Conservation (phyloP, 331 rosid genomes). For the Pyracantha coccinea region DNA sequence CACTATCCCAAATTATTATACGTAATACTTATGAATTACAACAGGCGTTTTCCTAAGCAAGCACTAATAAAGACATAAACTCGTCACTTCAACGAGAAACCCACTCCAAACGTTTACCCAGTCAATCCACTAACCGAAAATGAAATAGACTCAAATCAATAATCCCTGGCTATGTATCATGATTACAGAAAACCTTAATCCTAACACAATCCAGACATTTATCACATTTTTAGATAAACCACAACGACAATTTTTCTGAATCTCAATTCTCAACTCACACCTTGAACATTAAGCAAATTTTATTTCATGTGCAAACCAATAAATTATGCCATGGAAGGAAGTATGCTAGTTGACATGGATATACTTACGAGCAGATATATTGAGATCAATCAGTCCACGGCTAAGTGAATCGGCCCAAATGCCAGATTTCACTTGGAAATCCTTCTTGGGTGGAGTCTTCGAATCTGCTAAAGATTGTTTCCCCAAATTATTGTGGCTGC, state of each 20-base stretch:
- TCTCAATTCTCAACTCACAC: neutral
- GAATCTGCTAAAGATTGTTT: constrained; percentile 36
- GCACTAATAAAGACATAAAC: no score
- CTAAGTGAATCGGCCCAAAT: constrained; percentile 96
- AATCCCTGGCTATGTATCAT: neutral
- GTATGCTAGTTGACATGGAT: neutral
- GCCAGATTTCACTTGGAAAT: constrained; percentile 88
- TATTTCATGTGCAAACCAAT: neutral
- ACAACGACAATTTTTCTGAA: neutral
- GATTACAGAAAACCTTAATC: neutral
- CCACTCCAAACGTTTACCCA: neutral
- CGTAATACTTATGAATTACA: neutral
- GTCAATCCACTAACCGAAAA: neutral
- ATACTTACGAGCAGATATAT: constrained; percentile 92
- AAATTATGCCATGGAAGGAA: neutral
- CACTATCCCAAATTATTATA: neutral
- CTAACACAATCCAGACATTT: neutral
- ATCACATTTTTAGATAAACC: neutral
- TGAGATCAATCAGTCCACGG: constrained; percentile 98
- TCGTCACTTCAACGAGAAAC: neutral
- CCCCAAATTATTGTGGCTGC: constrained; percentile 22
- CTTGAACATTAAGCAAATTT: neutral
- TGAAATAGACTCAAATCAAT: neutral
- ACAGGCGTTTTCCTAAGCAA: no score
- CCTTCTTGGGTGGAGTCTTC: constrained; percentile 45